phyloP scores from a whole-genome alignment of 1,284 basidiomycete genomes.

The Leccinum fallax region DNA sequence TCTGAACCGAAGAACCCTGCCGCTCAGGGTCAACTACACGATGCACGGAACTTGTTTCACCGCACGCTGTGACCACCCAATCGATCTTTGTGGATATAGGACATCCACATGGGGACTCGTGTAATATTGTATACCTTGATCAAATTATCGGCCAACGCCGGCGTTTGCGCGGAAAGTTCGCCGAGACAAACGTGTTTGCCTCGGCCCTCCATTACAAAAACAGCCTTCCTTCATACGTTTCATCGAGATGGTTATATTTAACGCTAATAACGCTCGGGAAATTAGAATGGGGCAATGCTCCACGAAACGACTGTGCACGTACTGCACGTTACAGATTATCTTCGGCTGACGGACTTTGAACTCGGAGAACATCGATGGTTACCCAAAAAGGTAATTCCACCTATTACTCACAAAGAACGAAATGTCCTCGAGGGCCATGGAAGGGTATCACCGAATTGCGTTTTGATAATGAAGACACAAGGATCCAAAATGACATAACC shows the following conservation, averaged over 20 bases:
- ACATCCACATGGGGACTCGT: background rate
- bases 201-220: background rate
- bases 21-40: background rate
- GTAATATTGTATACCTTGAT: background rate
- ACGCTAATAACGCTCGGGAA: background rate
- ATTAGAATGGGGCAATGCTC: background rate
- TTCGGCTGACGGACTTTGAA: background rate
- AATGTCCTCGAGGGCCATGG: background rate
- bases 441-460: slow-evolving; percentile 18
- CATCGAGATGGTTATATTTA: background rate
- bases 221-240: background rate
- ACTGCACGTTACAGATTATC: background rate
- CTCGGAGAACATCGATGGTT: background rate
- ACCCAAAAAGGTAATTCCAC: background rate
- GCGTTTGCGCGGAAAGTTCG: background rate
- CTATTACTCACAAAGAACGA: background rate
- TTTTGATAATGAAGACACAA: background rate
- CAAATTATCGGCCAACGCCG: background rate
- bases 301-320: background rate
- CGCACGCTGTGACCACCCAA: background rate
- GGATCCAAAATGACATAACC: background rate
- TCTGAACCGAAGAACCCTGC: background rate
- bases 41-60: background rate
- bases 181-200: background rate
- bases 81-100: background rate